A percentile compares a stretch with the other conserved stretches of the same genome.
Evolutionary conservation across 2,329 filamentous ascomycete species (phyloP).

Genomic region (Stemphylium vesicarium): DNA sequence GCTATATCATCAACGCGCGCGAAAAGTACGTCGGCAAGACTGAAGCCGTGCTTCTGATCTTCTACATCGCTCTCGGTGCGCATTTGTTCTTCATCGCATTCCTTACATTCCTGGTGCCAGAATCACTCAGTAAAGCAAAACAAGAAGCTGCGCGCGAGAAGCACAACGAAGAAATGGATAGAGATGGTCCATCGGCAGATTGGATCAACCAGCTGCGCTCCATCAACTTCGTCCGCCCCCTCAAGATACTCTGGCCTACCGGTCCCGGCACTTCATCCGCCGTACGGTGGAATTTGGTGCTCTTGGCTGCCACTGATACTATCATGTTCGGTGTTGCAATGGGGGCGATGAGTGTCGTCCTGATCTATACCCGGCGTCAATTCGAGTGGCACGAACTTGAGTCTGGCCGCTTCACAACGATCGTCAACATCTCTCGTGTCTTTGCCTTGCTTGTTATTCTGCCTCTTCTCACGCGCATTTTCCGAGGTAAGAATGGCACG

Average conservation of each 20-base stretch:
- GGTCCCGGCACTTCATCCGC: constrained; percentile 65
- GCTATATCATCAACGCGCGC: constrained; percentile 72
- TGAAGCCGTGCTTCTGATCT: constrained; percentile 77
- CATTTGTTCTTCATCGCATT: constrained; percentile 77
- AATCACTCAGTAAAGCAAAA: constrained; percentile 78
- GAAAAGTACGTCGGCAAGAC: constrained; percentile 58
- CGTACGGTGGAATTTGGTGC: constrained; percentile 79
- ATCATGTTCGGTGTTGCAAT: constrained; percentile 82
- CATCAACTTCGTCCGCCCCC: constrained; percentile 74
- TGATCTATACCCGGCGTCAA: constrained; percentile 80
- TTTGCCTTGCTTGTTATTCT: constrained; percentile 75
- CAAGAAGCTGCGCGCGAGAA: constrained; percentile 75
- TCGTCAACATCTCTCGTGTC: constrained; percentile 79
- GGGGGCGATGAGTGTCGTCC: constrained; percentile 78
- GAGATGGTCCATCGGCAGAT: constrained; percentile 44
- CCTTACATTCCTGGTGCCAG: constrained; percentile 75
- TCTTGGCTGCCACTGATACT: constrained; percentile 81
- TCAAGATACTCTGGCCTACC: constrained; percentile 78
- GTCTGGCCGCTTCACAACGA: constrained; percentile 78
- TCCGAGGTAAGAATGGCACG: constrained; percentile 63
- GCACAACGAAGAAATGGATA: constrained; percentile 55
- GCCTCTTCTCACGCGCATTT: constrained; percentile 76
- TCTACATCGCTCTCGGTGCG: constrained; percentile 78
- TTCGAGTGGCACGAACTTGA: constrained; percentile 86
- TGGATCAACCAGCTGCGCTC: constrained; percentile 54